Evolutionary conservation across 495 filamentous ascomycete species (phyloP), one percentile per base, ranked within the genome.

Genomic region (Aspergillus sclerotioniger): DNA sequence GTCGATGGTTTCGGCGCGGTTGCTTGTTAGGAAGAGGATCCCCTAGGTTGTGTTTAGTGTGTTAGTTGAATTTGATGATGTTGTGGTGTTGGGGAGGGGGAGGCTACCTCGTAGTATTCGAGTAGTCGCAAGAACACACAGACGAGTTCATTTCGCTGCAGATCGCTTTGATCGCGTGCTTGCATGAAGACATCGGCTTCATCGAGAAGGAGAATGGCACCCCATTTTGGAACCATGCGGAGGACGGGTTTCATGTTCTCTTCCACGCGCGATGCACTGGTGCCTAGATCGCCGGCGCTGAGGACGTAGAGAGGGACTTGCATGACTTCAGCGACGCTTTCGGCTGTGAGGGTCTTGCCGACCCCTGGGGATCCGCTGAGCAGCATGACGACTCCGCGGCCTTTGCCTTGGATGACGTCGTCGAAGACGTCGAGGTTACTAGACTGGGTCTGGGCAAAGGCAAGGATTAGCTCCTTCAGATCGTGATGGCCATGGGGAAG

Each of bases 171-270:
- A 0, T 43, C 61, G 10, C 83, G 70, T 56, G 76, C 62, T n/a
- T 76, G 71, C 0, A 86, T 69, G 55, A 85, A 87, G 0, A 85
- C 72, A 48, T 85, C 82, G 0, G 78, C 80, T 66, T 87, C 80
- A 55, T 84, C 82, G 0, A 85, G 63, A 0, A 87, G 70, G 5
- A 85, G 61, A 0, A 86, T 73, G 32, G 71, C 78, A 3, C 70
- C 70, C 81, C 82, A 84, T 0, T 48, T 53, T 2, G 67, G 60
- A 8, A 74, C 80, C 0, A 80, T 58, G 6, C 60, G 51, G 19
- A 82, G 76, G 12, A 75, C 68, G 0, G 57, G 35, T 15, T 78
- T 63, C 13, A 85, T 69, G 15, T 75, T 69, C 8, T 58, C 59
- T 56, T 81, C 78, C 0, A 81, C 74, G 0, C 70, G 67, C 6